Evolutionary conservation across 2,329 filamentous ascomycete species (phyloP).

Genomic region (Tolypocladium capitatum): DNA sequence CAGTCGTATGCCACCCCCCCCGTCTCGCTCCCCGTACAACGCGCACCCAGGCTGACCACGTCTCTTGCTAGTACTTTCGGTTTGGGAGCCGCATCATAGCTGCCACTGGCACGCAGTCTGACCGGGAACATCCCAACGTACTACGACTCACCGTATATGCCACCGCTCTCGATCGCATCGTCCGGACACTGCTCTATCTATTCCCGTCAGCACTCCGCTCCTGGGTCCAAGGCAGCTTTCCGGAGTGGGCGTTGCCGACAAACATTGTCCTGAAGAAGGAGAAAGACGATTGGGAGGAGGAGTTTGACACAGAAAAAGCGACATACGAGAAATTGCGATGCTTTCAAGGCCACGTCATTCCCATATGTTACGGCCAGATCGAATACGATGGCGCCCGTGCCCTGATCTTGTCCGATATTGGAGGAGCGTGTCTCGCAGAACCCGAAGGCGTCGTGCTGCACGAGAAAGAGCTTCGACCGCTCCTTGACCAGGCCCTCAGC

Average conservation of each 20-base stretch:
- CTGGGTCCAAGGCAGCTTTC: conserved; percentile 3
- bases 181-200: no score
- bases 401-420: conserved; percentile 13
- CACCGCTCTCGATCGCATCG: no score
- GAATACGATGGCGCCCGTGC: conserved; percentile 8
- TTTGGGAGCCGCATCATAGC: no score
- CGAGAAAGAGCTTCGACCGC: conserved; percentile 10
- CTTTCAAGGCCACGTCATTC: conserved; percentile 12
- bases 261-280: conserved; percentile 9
- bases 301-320: conserved; percentile 12
- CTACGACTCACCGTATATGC: no score
- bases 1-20: no score
- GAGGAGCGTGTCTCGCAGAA: conserved; percentile 7
- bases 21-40: no score
- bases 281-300: conserved; percentile 13
- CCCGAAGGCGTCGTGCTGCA: conserved; percentile 9
- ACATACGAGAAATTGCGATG: conserved; percentile 9
- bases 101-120: no score
- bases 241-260: conserved; percentile 7
- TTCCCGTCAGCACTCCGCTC: neutral
- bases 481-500: conserved; percentile 13
- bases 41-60: no score
- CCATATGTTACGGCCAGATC: conserved; percentile 8
- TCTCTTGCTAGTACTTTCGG: no score
- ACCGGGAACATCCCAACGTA: no score